These are phyloP conservation scores for Penicillium parvum DNA, from an alignment of 495 filamentous ascomycete genomes.

Conservation along the genomic window DNA sequence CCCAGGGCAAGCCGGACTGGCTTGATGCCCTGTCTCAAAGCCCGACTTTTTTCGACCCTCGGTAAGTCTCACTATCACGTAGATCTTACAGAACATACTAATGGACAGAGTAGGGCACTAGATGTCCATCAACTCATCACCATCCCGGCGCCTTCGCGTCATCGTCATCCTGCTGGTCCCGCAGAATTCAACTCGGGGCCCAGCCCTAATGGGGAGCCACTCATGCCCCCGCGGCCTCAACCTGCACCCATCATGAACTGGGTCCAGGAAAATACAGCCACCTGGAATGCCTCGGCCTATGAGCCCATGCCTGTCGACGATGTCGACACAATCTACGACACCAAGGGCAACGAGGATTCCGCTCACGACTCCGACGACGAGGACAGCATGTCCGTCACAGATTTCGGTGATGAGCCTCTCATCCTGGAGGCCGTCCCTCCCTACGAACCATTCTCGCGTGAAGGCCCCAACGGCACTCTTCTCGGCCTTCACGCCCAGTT, in stretches of 20 bases:
- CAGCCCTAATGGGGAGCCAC: too few relatives aligned
- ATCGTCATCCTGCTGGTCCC: too few relatives aligned
- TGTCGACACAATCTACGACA: neutral
- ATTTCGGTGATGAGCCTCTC: neutral
- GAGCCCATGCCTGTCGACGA: neutral
- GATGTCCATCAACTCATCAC: neutral
- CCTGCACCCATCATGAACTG: neutral
- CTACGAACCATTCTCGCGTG: too few relatives aligned
- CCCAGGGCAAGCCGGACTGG: conserved; percentile 2
- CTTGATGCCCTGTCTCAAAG: conserved; percentile 9
- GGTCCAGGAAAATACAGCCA: neutral
- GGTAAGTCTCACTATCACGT: neutral
- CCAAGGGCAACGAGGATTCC: neutral
- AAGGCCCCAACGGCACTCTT: too few relatives aligned
- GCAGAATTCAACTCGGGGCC: too few relatives aligned
- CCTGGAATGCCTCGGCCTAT: neutral
- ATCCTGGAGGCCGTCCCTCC: conserved; percentile 7
- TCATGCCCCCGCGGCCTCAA: neutral
- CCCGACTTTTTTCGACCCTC: conserved; percentile 5
- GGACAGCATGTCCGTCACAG: neutral
- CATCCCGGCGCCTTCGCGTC: too few relatives aligned
- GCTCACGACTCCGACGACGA: too few relatives aligned
- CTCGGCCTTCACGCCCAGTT: too few relatives aligned
- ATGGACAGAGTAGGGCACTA: too few relatives aligned
- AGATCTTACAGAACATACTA: too few relatives aligned